Evolutionary conservation across 768 basidiomycete species (phyloP).

Genomic region (Collybia sordida): DNA sequence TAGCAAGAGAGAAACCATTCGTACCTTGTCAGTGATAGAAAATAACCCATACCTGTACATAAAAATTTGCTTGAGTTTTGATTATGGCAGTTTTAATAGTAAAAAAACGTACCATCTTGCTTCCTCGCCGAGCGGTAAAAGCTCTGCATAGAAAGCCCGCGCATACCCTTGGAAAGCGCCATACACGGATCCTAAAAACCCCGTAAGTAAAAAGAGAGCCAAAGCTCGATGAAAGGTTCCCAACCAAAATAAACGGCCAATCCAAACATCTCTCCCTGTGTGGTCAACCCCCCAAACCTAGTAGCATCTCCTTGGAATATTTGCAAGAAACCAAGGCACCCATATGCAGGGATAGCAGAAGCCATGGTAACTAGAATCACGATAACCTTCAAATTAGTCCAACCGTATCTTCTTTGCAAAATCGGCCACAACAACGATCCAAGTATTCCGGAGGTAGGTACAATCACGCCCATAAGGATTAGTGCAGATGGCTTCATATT

Average conservation of each 20-base stretch:
- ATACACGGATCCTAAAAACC: conserved; percentile 58
- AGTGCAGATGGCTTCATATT: conserved; percentile 78
- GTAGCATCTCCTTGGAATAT: conserved; percentile 41
- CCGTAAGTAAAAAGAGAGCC: not conserved
- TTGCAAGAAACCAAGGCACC: conserved; percentile 75
- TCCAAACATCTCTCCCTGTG: conserved; percentile 81
- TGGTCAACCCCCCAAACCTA: conserved; percentile 73
- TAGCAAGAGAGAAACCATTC: conserved; percentile 10
- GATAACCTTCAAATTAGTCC: conserved; percentile 70
- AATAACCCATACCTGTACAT: conserved; percentile 64
- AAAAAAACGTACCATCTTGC: conserved; percentile 68
- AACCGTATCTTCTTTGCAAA: conserved; percentile 62
- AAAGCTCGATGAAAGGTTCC: conserved; percentile 12
- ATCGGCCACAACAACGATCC: conserved; percentile 83
- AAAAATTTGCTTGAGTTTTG: not conserved
- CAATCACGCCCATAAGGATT: conserved; percentile 77
- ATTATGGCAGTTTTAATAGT: not conserved
- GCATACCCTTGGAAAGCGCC: conserved; percentile 93
- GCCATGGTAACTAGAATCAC: conserved; percentile 66
- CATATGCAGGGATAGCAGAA: conserved; percentile 72
- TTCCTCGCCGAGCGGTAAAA: conserved; percentile 87
- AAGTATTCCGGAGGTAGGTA: conserved; percentile 73
- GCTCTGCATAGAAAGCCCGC: conserved; percentile 80
- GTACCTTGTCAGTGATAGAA: conserved; percentile 87
- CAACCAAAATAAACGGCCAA: conserved; percentile 82